Base-by-base conservation (phyloP, 306 rosid species). In the Ceratonia siliqua region DNA sequence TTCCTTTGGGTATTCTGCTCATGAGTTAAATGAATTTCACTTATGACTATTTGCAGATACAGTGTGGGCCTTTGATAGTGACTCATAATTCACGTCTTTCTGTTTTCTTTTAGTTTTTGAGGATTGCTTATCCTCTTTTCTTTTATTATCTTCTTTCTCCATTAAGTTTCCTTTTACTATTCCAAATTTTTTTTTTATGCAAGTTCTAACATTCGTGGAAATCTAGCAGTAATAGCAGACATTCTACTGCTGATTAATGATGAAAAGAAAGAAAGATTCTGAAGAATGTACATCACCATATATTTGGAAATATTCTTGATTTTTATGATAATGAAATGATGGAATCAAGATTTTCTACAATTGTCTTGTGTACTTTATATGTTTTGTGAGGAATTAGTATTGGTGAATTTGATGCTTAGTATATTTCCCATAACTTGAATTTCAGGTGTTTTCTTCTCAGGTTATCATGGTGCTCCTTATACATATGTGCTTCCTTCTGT, bases 401-500 rank as follows among this genome's bases (percentile, higher is more conserved):
- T 58, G 4, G 59, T 52, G 66, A 45, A 5, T 65, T 80, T 84
- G 81, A 63, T 64, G 69, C 58, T 76, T 81, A 73, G 73, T 58
- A 73, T 84, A 85, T 68, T 69, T 57, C 62, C 27, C 66, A 77
- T 49, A 66, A 70, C 86, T 72, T 67, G 74, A 82, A 78, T 32
- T 74, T 77, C 69, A 74, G 81, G 81, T 76, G 85, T 79, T 85
- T 79, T 15, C 82, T 70, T 79, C 86, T 83, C 71, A 41, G 87
- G 86, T 80, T 78, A 83, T 87, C 83, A 74, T 57, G 84, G 83
- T 78, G 78, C 62, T 53, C 85, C 78, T 75, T 75, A 79, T 71
- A n/a, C 84, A 73, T 35, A 75, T 83, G 77, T 81, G 83, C 85
- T 85, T 83, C 86, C 79, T 85, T 81, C 83, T 83, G 85, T 85